Conservation (phyloP, 2,329 filamentous ascomycete genomes). For the Ceratocystis smalleyi region DNA sequence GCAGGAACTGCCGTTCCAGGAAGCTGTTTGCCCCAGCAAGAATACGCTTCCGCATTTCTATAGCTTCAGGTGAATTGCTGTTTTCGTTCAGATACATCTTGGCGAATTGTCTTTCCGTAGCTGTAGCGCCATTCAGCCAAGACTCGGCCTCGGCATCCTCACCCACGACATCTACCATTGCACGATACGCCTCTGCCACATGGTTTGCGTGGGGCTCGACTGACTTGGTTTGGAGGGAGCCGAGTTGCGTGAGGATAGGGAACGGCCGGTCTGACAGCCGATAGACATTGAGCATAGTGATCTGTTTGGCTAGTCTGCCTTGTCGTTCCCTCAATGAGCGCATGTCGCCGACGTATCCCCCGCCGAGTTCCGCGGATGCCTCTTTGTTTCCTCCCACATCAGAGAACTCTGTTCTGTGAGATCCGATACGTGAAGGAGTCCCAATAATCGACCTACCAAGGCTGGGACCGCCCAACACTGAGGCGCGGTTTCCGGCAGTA, state of each 20-base stretch:
- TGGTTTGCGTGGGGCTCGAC: constrained; percentile 58
- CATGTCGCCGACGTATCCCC: constrained; percentile 47
- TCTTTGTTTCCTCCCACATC: constrained; percentile 47
- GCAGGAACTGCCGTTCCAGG: constrained; percentile 67
- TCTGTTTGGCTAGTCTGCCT: constrained; percentile 59
- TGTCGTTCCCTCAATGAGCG: constrained; percentile 73
- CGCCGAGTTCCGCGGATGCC: constrained; percentile 24
- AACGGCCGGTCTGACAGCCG: constrained; percentile 52
- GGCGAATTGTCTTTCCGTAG: constrained; percentile 62
- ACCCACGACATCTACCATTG: constrained; percentile 61
- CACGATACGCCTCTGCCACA: constrained; percentile 67
- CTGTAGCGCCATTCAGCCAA: constrained; percentile 44
- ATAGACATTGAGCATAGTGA: constrained; percentile 61
- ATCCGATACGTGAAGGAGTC: constrained; percentile 51
- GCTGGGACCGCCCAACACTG: constrained; percentile 41
- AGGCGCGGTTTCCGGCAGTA: constrained; percentile 30
- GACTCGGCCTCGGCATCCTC: constrained; percentile 50
- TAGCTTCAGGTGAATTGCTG: constrained; percentile 44
- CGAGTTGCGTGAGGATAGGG: constrained; percentile 61
- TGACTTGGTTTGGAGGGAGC: constrained; percentile 53
- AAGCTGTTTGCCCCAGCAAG: constrained; percentile 64
- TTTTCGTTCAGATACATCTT: constrained; percentile 62
- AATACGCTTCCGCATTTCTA: constrained; percentile 61
- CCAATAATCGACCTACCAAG: constrained; percentile 80
- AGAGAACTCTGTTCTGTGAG: constrained; percentile 49